A percentile compares a stretch with the other conserved stretches of the same genome.
These are phyloP conservation scores for Rosa lucieae DNA, from an alignment of 306 rosid species.

Conservation along the genomic window DNA sequence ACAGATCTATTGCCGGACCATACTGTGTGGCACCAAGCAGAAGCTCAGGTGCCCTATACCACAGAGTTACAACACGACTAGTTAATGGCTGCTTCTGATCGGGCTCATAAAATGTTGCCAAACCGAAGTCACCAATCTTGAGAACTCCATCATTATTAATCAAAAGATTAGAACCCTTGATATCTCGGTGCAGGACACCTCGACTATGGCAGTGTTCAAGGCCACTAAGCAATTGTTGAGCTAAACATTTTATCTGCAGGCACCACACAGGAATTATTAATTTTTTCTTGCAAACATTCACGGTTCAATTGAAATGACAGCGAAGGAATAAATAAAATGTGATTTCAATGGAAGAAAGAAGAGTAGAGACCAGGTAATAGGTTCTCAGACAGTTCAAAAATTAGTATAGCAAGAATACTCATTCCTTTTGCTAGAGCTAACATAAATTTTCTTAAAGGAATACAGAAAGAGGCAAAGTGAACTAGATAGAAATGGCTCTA, in stretches of 20 bases:
- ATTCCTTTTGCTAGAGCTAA: not conserved
- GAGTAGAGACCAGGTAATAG: no score
- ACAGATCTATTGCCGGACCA: slow-evolving; percentile 74
- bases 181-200: slow-evolving; percentile 87
- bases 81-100: slow-evolving; percentile 66
- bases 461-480: not conserved
- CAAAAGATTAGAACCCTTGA: slow-evolving; percentile 91
- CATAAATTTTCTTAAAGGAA: not conserved
- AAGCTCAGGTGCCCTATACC: slow-evolving; percentile 97
- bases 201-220: slow-evolving; percentile 86
- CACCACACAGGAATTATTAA: slow-evolving; percentile 10
- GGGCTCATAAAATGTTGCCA: slow-evolving; percentile 68
- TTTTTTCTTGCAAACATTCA: not conserved
- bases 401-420: not conserved
- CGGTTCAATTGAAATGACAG: not conserved
- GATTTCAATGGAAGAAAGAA: not conserved
- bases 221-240: slow-evolving; percentile 73
- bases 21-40: slow-evolving; percentile 83
- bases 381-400: not conserved
- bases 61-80: slow-evolving; percentile 88
- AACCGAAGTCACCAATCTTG: slow-evolving; percentile 93
- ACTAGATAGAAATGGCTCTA: not conserved
- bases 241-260: slow-evolving; percentile 77
- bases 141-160: slow-evolving; percentile 71
- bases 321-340: not conserved